Conservation (phyloP, 1,139 yeast genomes). For the Protomyces inundatus region DNA sequence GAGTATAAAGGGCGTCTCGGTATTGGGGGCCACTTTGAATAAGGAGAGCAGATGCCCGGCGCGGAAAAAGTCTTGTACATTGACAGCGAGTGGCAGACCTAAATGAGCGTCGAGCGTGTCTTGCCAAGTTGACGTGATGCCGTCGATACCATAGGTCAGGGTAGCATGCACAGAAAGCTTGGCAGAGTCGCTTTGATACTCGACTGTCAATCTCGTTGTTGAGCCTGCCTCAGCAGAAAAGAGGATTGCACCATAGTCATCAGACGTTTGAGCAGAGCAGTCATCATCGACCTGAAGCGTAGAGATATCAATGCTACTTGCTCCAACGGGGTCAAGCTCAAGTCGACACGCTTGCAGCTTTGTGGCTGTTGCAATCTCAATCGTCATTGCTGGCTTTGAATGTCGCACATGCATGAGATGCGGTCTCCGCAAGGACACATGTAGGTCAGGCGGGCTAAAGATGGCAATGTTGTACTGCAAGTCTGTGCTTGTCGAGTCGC, state of each 20-base stretch:
- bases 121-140: neutral
- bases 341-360: no score
- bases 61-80: constrained; percentile 71
- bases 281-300: neutral
- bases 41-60: constrained; percentile 51
- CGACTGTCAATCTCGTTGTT: neutral
- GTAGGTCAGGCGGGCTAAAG: no score
- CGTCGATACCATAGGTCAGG: neutral
- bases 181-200: no score
- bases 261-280: neutral
- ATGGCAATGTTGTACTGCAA: no score
- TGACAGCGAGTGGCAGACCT: constrained; percentile 55
- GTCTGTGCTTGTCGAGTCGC: no score
- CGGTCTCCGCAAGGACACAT: no score
- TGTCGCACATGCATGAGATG: no score
- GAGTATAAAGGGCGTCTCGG: constrained; percentile 42
- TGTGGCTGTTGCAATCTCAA: no score
- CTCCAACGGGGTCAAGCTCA: no score
- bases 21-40: constrained; percentile 59
- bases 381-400: no score
- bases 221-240: neutral
- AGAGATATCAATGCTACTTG: no score
- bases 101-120: neutral
- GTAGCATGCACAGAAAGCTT: no score
- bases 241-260: neutral